A percentile compares a stretch with the other conserved stretches of the same genome.
Conservation (phyloP, 2,329 filamentous ascomycete genomes). For the Akanthomyces dipterigenus region DNA sequence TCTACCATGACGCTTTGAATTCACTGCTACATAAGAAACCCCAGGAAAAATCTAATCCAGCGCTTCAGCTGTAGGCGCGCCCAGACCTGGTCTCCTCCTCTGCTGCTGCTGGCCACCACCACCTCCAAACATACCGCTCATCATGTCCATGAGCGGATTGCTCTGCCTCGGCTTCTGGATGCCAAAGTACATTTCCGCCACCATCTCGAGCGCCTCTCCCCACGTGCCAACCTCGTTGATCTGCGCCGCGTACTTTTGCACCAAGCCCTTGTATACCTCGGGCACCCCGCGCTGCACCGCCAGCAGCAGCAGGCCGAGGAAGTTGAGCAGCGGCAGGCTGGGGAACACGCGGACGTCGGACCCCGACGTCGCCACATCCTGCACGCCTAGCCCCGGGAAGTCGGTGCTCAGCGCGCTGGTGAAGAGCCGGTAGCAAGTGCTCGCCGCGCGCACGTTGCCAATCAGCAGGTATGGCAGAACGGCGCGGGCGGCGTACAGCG, state of each 20-base stretch:
- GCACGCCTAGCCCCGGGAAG: slow-evolving; percentile 55
- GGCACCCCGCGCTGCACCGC: slow-evolving; percentile 70
- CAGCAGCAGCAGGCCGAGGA: slow-evolving; percentile 76
- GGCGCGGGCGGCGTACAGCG: slow-evolving; percentile 77
- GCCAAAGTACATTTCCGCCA: slow-evolving; percentile 95
- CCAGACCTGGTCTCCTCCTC: slow-evolving; percentile 35
- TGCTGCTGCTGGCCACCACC: slow-evolving; percentile 37
- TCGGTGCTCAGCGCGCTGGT: slow-evolving; percentile 33
- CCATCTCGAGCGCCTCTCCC: slow-evolving; percentile 75
- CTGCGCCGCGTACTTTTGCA: slow-evolving; percentile 71
- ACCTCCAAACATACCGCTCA: slow-evolving; percentile 88
- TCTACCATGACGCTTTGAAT: slow-evolving; percentile 6
- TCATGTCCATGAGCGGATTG: slow-evolving; percentile 96
- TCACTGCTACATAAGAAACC: slow-evolving; percentile 9
- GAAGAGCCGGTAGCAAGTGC: slow-evolving; percentile 68
- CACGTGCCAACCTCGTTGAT: slow-evolving; percentile 65
- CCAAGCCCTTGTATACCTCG: slow-evolving; percentile 78
- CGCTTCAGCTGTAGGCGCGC: slow-evolving; percentile 45
- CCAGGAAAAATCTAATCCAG: slow-evolving; percentile 40
- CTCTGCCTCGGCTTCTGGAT: slow-evolving; percentile 83
- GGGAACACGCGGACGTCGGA: slow-evolving; percentile 75
- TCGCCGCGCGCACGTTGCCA: slow-evolving; percentile 85
- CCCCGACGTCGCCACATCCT: slow-evolving; percentile 65
- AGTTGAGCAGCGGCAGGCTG: slow-evolving; percentile 89
- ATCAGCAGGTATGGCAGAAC: slow-evolving; percentile 86